These are phyloP conservation scores for Crithidia sp. DNA, from an alignment of 208 protist species.

Conservation along the genomic window DNA sequence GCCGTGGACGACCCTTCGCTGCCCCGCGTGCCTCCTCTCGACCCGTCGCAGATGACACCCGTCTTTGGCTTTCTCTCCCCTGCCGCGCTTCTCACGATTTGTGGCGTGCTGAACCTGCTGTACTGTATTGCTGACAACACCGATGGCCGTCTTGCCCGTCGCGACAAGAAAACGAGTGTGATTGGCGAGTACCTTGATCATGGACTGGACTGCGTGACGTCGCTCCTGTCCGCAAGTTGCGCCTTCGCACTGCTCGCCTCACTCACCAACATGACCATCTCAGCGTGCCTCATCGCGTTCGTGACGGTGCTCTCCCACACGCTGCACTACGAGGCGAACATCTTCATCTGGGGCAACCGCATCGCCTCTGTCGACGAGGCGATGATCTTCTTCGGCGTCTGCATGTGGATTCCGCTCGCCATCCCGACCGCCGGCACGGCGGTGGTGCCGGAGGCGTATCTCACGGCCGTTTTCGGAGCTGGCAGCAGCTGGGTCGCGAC, in stretches of 20 bases:
- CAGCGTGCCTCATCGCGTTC: constrained; percentile 66
- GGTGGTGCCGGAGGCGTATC: constrained; percentile 30
- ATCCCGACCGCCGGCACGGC: constrained; percentile 51
- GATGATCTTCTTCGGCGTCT: constrained; percentile 87
- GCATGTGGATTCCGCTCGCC: constrained; percentile 71
- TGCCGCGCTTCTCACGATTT: constrained; percentile 54
- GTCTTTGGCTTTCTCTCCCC: constrained; percentile 43
- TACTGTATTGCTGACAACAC: constrained; percentile 93
- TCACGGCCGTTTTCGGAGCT: constrained; percentile 24
- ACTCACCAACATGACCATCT: constrained; percentile 72
- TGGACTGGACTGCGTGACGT: constrained; percentile 91
- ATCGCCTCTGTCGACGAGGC: constrained; percentile 89
- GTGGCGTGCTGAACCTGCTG: constrained; percentile 76
- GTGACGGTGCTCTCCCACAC: constrained; percentile 84
- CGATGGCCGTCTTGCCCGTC: constrained; percentile 87
- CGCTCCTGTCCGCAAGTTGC: constrained; percentile 76
- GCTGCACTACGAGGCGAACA: constrained; percentile 79
- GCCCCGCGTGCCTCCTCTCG: constrained; percentile 39
- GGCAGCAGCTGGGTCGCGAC: constrained; percentile 28
- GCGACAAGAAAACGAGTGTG: constrained; percentile 69
- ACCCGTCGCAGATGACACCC: constrained; percentile 41
- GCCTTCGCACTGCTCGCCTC: constrained; percentile 68
- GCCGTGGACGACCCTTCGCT: constrained; percentile 24
- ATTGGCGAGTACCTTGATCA: constrained; percentile 94
- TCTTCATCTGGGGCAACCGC: constrained; percentile 90